A percentile compares a stretch with the other conserved stretches of the same genome.
phyloP scores from a whole-genome alignment of 1,284 basidiomycete species.

The Fistulina hepatica region DNA sequence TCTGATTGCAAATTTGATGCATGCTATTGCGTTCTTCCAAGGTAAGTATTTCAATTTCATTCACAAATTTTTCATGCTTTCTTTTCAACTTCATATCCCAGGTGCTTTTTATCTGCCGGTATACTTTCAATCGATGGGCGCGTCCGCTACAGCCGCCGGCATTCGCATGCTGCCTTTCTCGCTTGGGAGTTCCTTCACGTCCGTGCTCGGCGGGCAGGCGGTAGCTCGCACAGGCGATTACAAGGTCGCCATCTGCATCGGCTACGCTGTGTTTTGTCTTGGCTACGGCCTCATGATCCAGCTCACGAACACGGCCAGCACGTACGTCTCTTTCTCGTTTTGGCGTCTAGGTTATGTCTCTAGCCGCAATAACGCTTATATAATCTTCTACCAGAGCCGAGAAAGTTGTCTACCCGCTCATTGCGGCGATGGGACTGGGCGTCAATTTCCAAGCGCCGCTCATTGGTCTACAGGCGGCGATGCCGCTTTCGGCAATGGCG shows the following conservation, averaged over 20 bases:
- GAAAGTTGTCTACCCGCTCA: conserved; percentile 49
- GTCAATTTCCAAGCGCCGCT: not conserved
- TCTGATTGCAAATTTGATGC: conserved; percentile 51
- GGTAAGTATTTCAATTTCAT: conserved; percentile 23
- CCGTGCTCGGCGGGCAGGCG: conserved; percentile 48
- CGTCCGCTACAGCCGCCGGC: conserved; percentile 66
- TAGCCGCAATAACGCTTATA: conserved; percentile 1
- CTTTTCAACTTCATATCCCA: conserved; percentile 13
- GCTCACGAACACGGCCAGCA: conserved; percentile 31
- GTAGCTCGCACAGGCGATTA: conserved; percentile 54
- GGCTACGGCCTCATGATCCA: conserved; percentile 61
- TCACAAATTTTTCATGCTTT: conserved; percentile 6
- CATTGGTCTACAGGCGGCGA: conserved; percentile 52
- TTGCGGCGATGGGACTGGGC: conserved; percentile 51
- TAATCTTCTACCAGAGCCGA: conserved; percentile 36
- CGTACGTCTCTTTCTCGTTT: conserved; percentile 26
- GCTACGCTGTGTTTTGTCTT: conserved; percentile 43
- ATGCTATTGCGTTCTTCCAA: conserved; percentile 57
- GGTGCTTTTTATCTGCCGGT: conserved; percentile 65
- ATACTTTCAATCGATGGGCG: conserved; percentile 71
- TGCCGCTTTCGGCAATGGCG: conserved; percentile 76
- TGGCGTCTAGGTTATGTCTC: conserved; percentile 4
- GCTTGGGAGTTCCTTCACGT: conserved; percentile 46
- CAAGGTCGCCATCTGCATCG: conserved; percentile 49
- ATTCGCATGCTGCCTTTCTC: conserved; percentile 73